Evolutionary conservation across 192 early-diverging fungal species (phyloP).

Genomic region (Gryganskiella cystojenkinii): DNA sequence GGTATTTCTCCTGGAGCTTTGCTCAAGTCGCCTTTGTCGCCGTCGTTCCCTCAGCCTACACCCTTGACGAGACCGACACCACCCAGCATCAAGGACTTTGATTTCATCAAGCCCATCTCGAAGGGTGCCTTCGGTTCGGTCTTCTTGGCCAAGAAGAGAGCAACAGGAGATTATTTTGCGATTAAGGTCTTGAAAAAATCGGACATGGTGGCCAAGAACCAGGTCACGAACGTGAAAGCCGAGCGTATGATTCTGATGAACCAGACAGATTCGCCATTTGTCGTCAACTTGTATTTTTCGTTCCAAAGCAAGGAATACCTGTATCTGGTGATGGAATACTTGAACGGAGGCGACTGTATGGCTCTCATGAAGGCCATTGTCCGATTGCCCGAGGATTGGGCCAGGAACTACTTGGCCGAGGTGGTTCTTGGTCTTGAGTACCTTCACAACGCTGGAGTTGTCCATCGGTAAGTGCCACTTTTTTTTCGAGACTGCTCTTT

Average conservation of each 20-base stretch:
- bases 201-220: conserved; percentile 93
- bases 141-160: conserved; percentile 84
- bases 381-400: conserved; percentile 83
- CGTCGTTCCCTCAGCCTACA: conserved; percentile 54
- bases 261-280: conserved; percentile 86
- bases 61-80: conserved; percentile 61
- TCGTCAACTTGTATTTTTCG: conserved; percentile 85
- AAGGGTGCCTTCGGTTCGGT: conserved; percentile 93
- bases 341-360: conserved; percentile 92
- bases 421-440: conserved; percentile 85
- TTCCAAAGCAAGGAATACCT: conserved; percentile 89
- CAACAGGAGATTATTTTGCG: conserved; percentile 88
- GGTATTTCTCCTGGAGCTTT: conserved; percentile 29
- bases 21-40: conserved; percentile 46
- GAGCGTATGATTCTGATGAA: conserved; percentile 89
- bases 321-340: conserved; percentile 89
- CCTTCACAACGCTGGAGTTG: conserved; percentile 79
- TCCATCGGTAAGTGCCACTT: conserved; percentile 84
- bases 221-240: conserved; percentile 90
- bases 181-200: conserved; percentile 89
- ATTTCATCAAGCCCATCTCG: conserved; percentile 91
- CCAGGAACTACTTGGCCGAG: conserved; percentile 85
- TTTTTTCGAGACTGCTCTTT: too few relatives aligned
- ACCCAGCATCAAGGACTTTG: conserved; percentile 88
- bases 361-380: conserved; percentile 81